Percentiles rank a stretch among this genome's conserved stretches.
Evolutionary conservation across 208 protist species (phyloP).

Genomic region (Angomonas ambiguus): DNA sequence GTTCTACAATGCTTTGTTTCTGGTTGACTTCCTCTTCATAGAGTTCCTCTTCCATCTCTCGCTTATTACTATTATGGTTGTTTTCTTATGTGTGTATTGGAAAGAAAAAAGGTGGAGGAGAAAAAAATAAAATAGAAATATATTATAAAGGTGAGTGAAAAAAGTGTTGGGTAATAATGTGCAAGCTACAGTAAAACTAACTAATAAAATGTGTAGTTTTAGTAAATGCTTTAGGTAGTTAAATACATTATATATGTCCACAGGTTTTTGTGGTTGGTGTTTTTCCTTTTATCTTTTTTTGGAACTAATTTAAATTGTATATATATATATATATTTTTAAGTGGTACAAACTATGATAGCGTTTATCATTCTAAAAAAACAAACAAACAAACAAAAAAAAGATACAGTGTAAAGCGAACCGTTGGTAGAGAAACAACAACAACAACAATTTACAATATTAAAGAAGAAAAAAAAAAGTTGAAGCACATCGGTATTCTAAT

Average conservation of each 20-base stretch:
- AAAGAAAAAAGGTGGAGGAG: background rate
- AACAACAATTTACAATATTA: constrained; percentile 3
- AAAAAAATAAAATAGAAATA: constrained; percentile 13
- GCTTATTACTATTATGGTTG: background rate
- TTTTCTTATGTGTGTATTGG: background rate
- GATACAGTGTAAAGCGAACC: background rate
- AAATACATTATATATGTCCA: background rate
- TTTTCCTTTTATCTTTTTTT: background rate
- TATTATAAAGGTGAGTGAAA: background rate
- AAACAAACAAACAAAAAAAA: constrained; percentile 4
- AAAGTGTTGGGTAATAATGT: background rate
- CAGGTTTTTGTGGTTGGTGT: background rate
- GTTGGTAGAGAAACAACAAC: too few species aligned
- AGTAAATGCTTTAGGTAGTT: background rate
- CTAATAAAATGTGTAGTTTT: background rate
- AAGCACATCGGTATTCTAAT: constrained; percentile 5
- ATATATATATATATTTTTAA: background rate
- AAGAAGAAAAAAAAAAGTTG: constrained; percentile 11
- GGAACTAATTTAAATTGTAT: background rate
- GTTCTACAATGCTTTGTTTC: constrained; percentile 19
- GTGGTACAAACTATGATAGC: constrained; percentile 2
- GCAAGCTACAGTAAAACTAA: background rate
- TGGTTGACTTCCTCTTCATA: constrained; percentile 19
- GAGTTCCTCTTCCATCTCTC: background rate
- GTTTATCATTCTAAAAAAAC: constrained; percentile 8